phyloP scores from a whole-genome alignment of 1,139 yeast species.

The Trichomonascaceae sp. region DNA sequence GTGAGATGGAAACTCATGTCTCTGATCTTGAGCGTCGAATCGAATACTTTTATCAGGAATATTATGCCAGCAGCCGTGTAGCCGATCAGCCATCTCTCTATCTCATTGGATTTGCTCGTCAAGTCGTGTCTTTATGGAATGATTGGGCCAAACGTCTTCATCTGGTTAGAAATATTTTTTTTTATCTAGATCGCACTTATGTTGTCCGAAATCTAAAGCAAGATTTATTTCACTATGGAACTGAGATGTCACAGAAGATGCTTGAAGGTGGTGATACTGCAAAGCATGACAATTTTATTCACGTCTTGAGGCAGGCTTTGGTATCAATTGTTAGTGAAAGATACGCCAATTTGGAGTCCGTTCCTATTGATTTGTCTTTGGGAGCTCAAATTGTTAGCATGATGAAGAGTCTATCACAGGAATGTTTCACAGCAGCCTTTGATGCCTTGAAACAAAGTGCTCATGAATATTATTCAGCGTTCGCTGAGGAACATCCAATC shows the following conservation, averaged over 20 bases:
- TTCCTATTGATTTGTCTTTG: neutral
- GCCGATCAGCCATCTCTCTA: neutral
- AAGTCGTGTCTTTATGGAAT: conserved; percentile 19
- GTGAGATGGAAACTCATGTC: conserved; percentile 13
- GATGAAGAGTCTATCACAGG: neutral
- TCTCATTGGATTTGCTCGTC: neutral
- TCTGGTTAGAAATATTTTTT: conserved; percentile 27
- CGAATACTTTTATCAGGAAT: neutral
- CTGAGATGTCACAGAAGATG: neutral
- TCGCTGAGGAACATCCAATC: neutral
- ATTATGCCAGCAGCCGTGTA: neutral
- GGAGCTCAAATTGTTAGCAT: neutral
- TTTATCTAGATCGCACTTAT: conserved; percentile 36
- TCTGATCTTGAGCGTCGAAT: neutral
- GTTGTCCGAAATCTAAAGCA: conserved; percentile 25
- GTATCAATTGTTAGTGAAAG: conserved; percentile 17
- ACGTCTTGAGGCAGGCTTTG: neutral
- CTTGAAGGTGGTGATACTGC: neutral
- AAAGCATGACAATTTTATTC: neutral
- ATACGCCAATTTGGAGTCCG: conserved; percentile 23
- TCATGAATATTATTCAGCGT: neutral
- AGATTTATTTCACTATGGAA: neutral
- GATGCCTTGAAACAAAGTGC: neutral
- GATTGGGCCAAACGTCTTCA: conserved; percentile 26
- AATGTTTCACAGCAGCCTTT: neutral